Evolutionary conservation across 1,139 yeast genomes (phyloP), one percentile per base, ranked within the genome.

Genomic region (Saccharomycopsis phalli): DNA sequence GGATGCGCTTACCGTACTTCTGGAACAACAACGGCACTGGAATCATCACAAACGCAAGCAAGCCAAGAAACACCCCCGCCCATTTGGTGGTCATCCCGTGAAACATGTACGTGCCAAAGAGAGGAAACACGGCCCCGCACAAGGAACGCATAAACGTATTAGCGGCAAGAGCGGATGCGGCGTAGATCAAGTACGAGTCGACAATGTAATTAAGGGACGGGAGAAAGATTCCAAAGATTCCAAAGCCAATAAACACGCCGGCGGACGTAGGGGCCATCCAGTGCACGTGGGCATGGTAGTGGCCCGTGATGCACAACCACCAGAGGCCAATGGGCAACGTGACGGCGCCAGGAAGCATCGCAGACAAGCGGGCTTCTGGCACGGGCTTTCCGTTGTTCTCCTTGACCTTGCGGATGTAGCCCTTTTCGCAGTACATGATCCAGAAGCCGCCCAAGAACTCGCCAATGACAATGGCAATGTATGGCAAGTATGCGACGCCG

Each of bases 81-180:
- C 93, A 87, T 55, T 81, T 76, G 38, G 75, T 72, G 27, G 86
- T 80, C 74, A 87, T 69, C 49, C 69, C 71, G 13, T 65, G 59
- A 60, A 86, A 84, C 95, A 87, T 76, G 56, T 69, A 80, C 21
- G 68, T 62, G 2, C 79, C 73, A 52, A 88, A 88, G 46, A 88
- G 65, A 28, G 97, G 96, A 72, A 88, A 87, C 2, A 70, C 71
- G 31, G 80, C 82, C 47, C 81, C 87, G 52, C 74, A 71, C 0
- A 66, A 54, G 2, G 84, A 75, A 66, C 87, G 72, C 49, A 80
- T 58, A 53, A 87, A 76, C 0, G 95, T 77, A 56, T 84, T 84
- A 11, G 81, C 95, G 4, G 96, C 95, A 50, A 87, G 66, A 1
- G 95, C 95, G 20, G 94, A 81, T 4, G 95, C 95, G 3, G 95